Base-by-base conservation (phyloP, 2,329 filamentous ascomycete genomes). In the Thielaviopsis populi region DNA sequence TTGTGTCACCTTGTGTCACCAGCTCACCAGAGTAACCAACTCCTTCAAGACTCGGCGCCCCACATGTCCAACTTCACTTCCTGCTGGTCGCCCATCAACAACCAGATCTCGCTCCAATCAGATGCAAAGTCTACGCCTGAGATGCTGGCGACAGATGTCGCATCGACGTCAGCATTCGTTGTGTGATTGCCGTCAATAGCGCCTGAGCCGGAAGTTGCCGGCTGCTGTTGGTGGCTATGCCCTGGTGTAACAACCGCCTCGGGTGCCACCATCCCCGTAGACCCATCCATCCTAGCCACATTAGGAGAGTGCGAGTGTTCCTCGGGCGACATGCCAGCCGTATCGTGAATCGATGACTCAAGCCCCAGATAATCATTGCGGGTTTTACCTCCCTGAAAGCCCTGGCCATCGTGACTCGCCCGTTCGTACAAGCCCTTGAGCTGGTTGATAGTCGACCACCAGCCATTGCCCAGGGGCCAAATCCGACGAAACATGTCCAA, bases 311-410 rank as follows among this genome's bases (percentile, higher is more conserved):
- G 33, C 33, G 30, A 13, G 22, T 61, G 56, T 11, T 61, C 30
- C 41, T 66, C 61, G 30, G 61, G 56, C 17, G 48, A 15, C 13
- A 41, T 46, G 2, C 64, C 61, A n/a, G 19, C 46, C 10, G 61
- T 30, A 66, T 66, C 64, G n/a, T 66, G 64, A 30, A 66, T 62
- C 2, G 64, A 66, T 5, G 60, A 63, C 42, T 66, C 64, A 22
- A 66, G 48, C 7, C 24, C 48, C 10, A 56, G 17, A 41, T 63
- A 66, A n/a, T 66, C 64, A 33, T 60, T 62, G 19, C 64, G 61
- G 3, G 60, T 62, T 53, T 63, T 63, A 2, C 61, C 64, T 1
- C 58, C 59, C 19, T 59, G 53, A 11, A 62, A 58, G 24, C 53
- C 40, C 24, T 65, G 33, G 15, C 63, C 59, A 19, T 62, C 65